Evolutionary conservation across 164 flowering plant genomes (phyloP), one percentile per base, ranked within the genome.

Genomic region (Aristolochia fimbriata): DNA sequence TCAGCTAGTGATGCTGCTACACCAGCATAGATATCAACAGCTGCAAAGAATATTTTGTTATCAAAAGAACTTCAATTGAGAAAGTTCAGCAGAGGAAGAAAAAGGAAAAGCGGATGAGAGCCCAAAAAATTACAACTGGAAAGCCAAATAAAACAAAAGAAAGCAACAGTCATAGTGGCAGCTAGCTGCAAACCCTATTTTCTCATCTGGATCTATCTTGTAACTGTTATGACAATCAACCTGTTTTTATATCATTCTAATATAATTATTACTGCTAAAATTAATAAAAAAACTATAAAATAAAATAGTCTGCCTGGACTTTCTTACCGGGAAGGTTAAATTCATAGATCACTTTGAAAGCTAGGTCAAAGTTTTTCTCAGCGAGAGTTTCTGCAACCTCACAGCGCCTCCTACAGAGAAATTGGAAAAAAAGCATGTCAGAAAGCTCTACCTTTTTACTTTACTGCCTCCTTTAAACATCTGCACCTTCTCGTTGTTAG

Each of bases 1-100:
- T 93, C 99, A 60, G 97, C 97, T 53, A 90, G 92, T 57, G 97
- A 90, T 73, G 97, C 83, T 74, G 97, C 96, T 67, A 93, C 99
- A 54, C 80, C 95, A 64, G 99, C 99, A 76, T 90, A 93, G 60
- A 93, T 93, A 73, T 93, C 93, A 60, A 90, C 97, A 79, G 96
- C 99, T 93, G 81, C 63, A 73, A 62, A 61, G 9, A 37, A 1
- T 37, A 10, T 3, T 37, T 37, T 37, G 43, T 7, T 37, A 22
- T 6, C 24, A 14, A 19, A 53, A 19, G 27, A 12, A 24, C 27
- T 53, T 13, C 24, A 22, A 53, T 27, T 21, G 56, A 53, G 27
- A 22, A 15, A 21, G 27, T 24, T 22, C 37, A 9, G n/a, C 47
- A 6, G 17, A 12, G 57, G 20, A 31, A 24, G 19, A 31, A 31